Conservation (phyloP, 108 stramenopile genomes). For the Skeletonema marinoi region DNA sequence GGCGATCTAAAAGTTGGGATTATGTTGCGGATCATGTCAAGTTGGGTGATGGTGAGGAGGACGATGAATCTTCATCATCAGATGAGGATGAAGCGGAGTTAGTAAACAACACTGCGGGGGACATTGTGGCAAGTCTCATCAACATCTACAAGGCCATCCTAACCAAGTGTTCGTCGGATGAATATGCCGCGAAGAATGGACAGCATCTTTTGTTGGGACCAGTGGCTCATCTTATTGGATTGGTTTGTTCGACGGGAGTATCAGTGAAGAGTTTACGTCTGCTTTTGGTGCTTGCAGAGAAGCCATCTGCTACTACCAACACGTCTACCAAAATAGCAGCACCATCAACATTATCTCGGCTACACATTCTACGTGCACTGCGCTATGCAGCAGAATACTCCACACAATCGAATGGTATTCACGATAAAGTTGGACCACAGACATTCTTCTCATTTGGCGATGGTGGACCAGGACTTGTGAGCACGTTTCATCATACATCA, state of each 20-base stretch:
- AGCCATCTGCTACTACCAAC: background rate
- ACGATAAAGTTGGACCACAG: constrained; percentile 59
- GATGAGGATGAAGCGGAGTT: constrained; percentile 30
- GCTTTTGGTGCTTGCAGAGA: constrained; percentile 46
- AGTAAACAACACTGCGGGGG: background rate
- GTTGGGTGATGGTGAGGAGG: background rate
- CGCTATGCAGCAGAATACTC: constrained; percentile 60
- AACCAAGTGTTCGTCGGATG: constrained; percentile 12
- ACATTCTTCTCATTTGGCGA: constrained; percentile 67
- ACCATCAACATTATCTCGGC: constrained; percentile 20
- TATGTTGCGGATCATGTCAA: constrained; percentile 37
- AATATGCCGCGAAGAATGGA: background rate
- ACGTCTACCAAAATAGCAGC: background rate
- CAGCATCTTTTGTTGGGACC: constrained; percentile 53
- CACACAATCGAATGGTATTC: constrained; percentile 42
- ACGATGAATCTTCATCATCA: background rate
- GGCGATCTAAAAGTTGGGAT: constrained; percentile 17
- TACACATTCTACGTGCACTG: constrained; percentile 57
- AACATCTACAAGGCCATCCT: constrained; percentile 21
- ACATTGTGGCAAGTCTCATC: constrained; percentile 23
- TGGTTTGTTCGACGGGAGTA: constrained; percentile 55
- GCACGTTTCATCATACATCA: constrained; percentile 26
- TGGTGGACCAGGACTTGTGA: constrained; percentile 39
- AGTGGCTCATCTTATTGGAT: constrained; percentile 57
- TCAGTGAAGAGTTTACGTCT: constrained; percentile 45